phyloP scores from a whole-genome alignment of 2,329 filamentous ascomycete genomes.

The Neonectria coccinea region DNA sequence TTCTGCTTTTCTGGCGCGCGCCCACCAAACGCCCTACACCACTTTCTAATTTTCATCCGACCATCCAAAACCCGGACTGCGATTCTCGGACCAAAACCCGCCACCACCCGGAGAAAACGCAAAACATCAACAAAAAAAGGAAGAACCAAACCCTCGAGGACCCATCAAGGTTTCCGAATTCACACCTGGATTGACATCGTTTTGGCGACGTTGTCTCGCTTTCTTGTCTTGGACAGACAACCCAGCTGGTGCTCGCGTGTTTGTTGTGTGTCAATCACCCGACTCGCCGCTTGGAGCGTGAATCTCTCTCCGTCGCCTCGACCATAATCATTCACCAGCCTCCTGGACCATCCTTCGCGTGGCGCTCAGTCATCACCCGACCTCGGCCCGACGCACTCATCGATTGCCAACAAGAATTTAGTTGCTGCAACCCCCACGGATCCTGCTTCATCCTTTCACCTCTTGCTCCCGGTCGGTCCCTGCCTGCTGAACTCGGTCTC shows the following conservation, averaged over 20 bases:
- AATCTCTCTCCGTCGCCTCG: conserved; percentile 28
- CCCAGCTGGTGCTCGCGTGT: conserved; percentile 43
- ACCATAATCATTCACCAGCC: conserved; percentile 26
- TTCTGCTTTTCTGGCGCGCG: conserved; percentile 41
- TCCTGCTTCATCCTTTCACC: conserved; percentile 31
- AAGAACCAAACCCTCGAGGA: conserved; percentile 43
- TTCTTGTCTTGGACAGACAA: conserved; percentile 39
- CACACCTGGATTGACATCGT: conserved; percentile 39
- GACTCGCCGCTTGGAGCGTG: conserved; percentile 42
- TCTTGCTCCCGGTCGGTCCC: conserved; percentile 14
- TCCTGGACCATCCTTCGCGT: conserved; percentile 16
- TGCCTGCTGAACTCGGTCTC: conserved; percentile 19
- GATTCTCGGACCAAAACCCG: conserved; percentile 35
- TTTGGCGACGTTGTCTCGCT: conserved; percentile 35
- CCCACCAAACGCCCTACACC: conserved; percentile 27
- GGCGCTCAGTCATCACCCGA: conserved; percentile 34
- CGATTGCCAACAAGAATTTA: conserved; percentile 23
- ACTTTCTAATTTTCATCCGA: conserved; percentile 42
- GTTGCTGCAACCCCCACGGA: conserved; percentile 24
- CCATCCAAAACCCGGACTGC: conserved; percentile 41
- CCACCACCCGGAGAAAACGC: conserved; percentile 29
- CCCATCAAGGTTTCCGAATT: conserved; percentile 28
- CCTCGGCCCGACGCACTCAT: conserved; percentile 21
- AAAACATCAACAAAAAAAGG: conserved; percentile 42
- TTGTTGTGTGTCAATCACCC: conserved; percentile 40